Conservation (phyloP, 192 early-diverging fungal species). For the Dissophora ornata region DNA sequence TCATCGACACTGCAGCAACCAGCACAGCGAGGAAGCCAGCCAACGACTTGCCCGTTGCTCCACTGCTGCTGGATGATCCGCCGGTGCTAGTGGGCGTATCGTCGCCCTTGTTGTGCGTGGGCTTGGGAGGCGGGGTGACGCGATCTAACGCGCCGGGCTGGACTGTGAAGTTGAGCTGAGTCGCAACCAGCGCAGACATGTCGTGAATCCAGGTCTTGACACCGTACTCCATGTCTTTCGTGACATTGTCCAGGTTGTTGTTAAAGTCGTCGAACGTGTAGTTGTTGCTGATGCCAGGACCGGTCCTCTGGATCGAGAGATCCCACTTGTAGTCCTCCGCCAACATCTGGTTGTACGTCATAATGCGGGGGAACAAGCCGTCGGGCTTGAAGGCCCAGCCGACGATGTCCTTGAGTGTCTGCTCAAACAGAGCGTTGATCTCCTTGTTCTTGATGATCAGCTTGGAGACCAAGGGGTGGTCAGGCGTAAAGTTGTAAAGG, state of each 20-base stretch:
- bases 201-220: constrained; percentile 28
- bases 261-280: constrained; percentile 32
- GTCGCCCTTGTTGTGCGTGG: constrained; percentile 7
- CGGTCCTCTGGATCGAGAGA: constrained; percentile 12
- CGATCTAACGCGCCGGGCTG: constrained; percentile 6
- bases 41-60: too few species aligned
- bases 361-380: constrained; percentile 30
- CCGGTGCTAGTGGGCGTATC: not conserved
- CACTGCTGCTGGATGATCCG: too few species aligned
- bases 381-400: constrained; percentile 33
- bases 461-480: constrained; percentile 51
- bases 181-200: constrained; percentile 11
- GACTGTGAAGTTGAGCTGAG: constrained; percentile 10
- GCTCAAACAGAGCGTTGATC: constrained; percentile 39
- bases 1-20: not conserved
- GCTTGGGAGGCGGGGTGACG: constrained; percentile 36
- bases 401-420: constrained; percentile 36
- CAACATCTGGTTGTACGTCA: constrained; percentile 46
- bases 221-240: constrained; percentile 19
- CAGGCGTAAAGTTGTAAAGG: constrained; percentile 12
- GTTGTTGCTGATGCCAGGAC: constrained; percentile 11
- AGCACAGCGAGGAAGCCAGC: constrained; percentile 6
- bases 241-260: constrained; percentile 24
- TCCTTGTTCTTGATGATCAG: constrained; percentile 38
- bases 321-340: constrained; percentile 51